Conservation (phyloP, 2,329 filamentous ascomycete genomes). For the Talaromyces sp. region DNA sequence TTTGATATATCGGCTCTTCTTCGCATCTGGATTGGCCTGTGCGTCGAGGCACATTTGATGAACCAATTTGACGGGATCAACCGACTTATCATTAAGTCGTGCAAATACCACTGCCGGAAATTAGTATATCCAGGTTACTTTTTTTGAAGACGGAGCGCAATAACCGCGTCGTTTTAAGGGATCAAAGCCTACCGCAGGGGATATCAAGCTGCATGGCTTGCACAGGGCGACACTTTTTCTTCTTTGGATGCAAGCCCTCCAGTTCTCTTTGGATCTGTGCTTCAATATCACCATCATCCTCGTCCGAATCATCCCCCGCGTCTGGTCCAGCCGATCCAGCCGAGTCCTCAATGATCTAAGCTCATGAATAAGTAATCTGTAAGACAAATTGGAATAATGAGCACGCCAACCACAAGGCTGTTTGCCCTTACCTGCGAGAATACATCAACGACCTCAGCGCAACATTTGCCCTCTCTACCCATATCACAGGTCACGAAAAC, state of each 20-base stretch:
- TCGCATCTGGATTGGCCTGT: conserved; percentile 51
- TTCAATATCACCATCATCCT: conserved; percentile 59
- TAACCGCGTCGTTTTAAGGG: background rate
- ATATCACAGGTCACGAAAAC: conserved; percentile 67
- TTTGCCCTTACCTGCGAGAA: conserved; percentile 57
- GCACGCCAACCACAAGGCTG: background rate
- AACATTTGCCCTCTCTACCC: conserved; percentile 63
- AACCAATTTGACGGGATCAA: conserved; percentile 64
- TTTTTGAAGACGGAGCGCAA: background rate
- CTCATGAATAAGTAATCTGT: conserved; percentile 7
- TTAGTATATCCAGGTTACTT: conserved; percentile 19
- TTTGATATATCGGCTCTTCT: conserved; percentile 61
- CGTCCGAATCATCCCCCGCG: conserved; percentile 25
- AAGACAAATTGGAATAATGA: background rate
- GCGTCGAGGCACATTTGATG: conserved; percentile 62
- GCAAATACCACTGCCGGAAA: conserved; percentile 58
- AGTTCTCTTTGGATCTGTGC: conserved; percentile 63
- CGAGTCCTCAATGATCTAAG: conserved; percentile 2
- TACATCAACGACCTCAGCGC: conserved; percentile 60
- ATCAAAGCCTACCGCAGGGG: conserved; percentile 43
- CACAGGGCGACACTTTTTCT: conserved; percentile 52
- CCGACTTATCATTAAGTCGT: conserved; percentile 53
- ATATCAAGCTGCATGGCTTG: conserved; percentile 58
- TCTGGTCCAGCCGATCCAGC: background rate
- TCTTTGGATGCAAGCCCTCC: conserved; percentile 54